phyloP scores from a whole-genome alignment of 352 stramenopile species.

The Phytopythium kandeliae region DNA sequence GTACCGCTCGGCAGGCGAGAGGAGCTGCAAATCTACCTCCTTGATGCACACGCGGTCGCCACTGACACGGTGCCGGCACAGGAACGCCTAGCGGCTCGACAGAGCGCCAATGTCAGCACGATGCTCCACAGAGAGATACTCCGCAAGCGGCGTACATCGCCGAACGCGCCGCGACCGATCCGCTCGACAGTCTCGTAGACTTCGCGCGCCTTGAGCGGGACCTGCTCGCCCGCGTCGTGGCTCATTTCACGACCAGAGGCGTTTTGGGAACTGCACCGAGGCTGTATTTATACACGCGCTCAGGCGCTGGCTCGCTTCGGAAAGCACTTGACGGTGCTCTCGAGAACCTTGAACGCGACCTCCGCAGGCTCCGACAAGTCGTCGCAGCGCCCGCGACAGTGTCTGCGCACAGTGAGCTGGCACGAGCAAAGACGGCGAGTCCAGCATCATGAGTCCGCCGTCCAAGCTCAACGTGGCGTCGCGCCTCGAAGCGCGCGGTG shows the following conservation, averaged over 20 bases:
- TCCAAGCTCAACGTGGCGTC: background rate
- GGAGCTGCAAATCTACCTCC: slow-evolving; percentile 45
- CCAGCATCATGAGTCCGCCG: background rate
- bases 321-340: slow-evolving; percentile 66
- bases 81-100: slow-evolving; percentile 25
- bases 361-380: slow-evolving; percentile 17
- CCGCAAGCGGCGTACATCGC: slow-evolving; percentile 28
- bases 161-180: slow-evolving; percentile 47
- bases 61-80: slow-evolving; percentile 25
- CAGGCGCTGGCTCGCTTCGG: slow-evolving; percentile 12
- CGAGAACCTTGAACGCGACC: slow-evolving; percentile 64
- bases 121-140: background rate
- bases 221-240: background rate
- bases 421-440: background rate
- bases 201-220: slow-evolving; percentile 14
- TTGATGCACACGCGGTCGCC: slow-evolving; percentile 41
- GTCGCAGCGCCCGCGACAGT: background rate
- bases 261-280: background rate
- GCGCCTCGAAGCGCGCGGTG: background rate
- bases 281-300: background rate
- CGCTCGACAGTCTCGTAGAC: slow-evolving; percentile 25
- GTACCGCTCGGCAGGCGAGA: slow-evolving; percentile 35
- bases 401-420: slow-evolving; percentile 38
- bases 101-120: background rate
- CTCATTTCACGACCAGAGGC: background rate